A percentile compares a stretch with the other conserved stretches of the same genome.
phyloP scores from a whole-genome alignment of 2,329 filamentous ascomycete genomes.

The Aspergillus fumigatus region DNA sequence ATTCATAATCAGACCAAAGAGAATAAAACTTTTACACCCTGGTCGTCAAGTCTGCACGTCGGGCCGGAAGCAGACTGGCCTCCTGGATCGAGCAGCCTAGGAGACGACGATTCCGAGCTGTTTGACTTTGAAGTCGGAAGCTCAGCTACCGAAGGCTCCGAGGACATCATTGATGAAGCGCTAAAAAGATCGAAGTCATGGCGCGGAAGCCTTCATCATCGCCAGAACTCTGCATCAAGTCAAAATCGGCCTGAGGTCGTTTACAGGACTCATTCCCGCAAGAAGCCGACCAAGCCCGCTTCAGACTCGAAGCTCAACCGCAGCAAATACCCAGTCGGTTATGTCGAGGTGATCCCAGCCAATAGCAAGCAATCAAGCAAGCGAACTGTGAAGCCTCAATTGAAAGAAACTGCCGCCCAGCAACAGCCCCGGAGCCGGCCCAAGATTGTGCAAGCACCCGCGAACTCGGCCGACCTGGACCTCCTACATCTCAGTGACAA shows the following conservation, averaged over 20 bases:
- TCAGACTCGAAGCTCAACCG: slow-evolving; percentile 4
- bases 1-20: not conserved
- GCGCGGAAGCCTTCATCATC: slow-evolving; percentile 16
- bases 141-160: slow-evolving; percentile 25
- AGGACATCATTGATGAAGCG: slow-evolving; percentile 15
- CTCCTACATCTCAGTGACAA: slow-evolving; percentile 3
- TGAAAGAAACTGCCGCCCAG: slow-evolving; percentile 1
- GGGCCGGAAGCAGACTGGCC: slow-evolving; percentile 12
- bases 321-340: slow-evolving; percentile 12
- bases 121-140: slow-evolving; percentile 24
- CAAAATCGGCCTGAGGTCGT: slow-evolving; percentile 11
- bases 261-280: slow-evolving; percentile 27
- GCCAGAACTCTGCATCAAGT: slow-evolving; percentile 15
- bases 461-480: slow-evolving; percentile 11
- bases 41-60: not conserved
- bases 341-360: slow-evolving; percentile 22
- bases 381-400: slow-evolving; percentile 1
- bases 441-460: slow-evolving; percentile 16
- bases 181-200: slow-evolving; percentile 12
- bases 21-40: not conserved
- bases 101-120: slow-evolving; percentile 26
- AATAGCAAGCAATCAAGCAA: slow-evolving; percentile 14
- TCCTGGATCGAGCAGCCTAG: slow-evolving; percentile 19
- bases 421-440: slow-evolving; percentile 11
- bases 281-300: slow-evolving; percentile 11